Evolutionary conservation across 345 rosid species (phyloP).

Genomic region (Geranium rotundifolium): DNA sequence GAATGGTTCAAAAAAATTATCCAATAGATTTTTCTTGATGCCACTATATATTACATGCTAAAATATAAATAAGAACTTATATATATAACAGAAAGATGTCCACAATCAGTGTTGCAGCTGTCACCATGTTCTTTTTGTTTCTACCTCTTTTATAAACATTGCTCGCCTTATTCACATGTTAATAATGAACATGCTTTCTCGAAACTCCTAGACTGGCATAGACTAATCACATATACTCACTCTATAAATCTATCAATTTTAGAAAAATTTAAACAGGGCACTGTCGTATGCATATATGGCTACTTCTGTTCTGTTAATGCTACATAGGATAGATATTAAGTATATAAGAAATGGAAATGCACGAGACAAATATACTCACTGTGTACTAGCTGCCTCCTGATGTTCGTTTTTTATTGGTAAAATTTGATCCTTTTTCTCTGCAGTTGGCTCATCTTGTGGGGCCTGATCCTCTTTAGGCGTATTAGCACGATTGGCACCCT

Average conservation of each 20-base stretch:
- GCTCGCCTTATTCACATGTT: neutral
- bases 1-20: too few relatives aligned
- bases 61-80: too few relatives aligned
- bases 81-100: too few relatives aligned
- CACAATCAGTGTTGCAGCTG: too few relatives aligned
- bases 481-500: too few relatives aligned
- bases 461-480: neutral
- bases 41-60: too few relatives aligned
- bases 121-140: too few relatives aligned
- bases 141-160: too few relatives aligned
- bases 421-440: neutral
- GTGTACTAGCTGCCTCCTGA: neutral
- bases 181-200: neutral
- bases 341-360: neutral
- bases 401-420: neutral
- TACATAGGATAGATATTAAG: neutral
- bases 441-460: neutral
- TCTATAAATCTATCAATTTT: neutral
- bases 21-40: too few relatives aligned
- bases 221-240: neutral
- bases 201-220: neutral
- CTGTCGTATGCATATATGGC: neutral
- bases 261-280: neutral
- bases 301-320: neutral
- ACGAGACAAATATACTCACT: neutral